These are phyloP conservation scores for Lanmaoa rubissima DNA, from an alignment of 768 basidiomycete species.

Conservation along the genomic window DNA sequence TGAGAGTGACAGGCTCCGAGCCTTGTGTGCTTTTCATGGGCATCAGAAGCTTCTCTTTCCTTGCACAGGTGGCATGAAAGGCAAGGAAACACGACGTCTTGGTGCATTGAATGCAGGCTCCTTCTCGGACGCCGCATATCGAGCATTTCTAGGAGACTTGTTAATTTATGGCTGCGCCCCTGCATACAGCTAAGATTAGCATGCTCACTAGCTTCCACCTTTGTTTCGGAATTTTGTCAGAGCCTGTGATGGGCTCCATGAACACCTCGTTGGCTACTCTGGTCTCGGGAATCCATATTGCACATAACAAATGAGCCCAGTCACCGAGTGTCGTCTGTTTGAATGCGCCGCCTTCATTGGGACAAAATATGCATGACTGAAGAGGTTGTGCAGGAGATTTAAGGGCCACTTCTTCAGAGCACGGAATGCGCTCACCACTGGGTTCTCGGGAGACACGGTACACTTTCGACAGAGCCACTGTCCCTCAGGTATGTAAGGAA, in stretches of 20 bases:
- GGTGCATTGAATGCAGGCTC: constrained; percentile 95
- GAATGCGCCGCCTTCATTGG: constrained; percentile 96
- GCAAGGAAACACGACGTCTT: constrained; percentile 89
- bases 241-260: constrained; percentile 95
- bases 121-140: constrained; percentile 57
- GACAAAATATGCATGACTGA: constrained; percentile 92
- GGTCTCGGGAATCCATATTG: constrained; percentile 97
- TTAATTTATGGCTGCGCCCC: constrained; percentile 3
- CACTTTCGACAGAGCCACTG: constrained; percentile 99
- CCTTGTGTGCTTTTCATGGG: constrained; percentile 85
- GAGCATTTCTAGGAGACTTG: constrained; percentile 51
- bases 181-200: background rate
- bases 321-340: constrained; percentile 92
- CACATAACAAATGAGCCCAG: constrained; percentile 96
- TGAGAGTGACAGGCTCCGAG: constrained; percentile 67
- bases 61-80: constrained; percentile 93
- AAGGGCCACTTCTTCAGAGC: background rate
- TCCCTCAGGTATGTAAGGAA: constrained; percentile 98
- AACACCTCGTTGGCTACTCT: constrained; percentile 91
- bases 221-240: constrained; percentile 83
- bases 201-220: constrained; percentile 88
- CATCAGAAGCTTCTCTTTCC: constrained; percentile 79
- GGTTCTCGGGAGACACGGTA: constrained; percentile 94
- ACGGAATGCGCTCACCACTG: constrained; percentile 63
- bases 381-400: background rate